Evolutionary conservation across 148 eudicot species (phyloP), one percentile per base, ranked within the genome.

Genomic region (Rhododendron williamsianum): DNA sequence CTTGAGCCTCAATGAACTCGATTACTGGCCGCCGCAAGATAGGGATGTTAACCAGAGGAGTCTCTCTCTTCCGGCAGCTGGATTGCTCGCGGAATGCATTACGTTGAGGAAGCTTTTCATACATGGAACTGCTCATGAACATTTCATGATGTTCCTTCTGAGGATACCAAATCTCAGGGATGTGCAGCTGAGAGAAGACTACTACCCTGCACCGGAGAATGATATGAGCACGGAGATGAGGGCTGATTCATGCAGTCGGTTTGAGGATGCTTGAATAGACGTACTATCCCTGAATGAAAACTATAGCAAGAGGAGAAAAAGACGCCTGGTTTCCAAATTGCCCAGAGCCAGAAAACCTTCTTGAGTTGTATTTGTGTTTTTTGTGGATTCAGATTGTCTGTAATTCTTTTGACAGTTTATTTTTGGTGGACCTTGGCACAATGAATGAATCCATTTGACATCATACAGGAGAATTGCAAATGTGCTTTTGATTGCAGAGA

Each of bases 141-240:
- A 97, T 69, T 97, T 97, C 85, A 89, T 97, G 95, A 91, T 74
- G 88, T 89, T 92, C 80, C 84, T 95, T 51, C 86, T 91, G 9
- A 85, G 49, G 15, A 95, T 94, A 48, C 91, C 91, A 0, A 88
- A 91, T 38, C 86, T 97, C 9, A 90, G 99, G 76, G 99, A 97
- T 87, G 96, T 94, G 58, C 99, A 97, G 86, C 88, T 97, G 65
- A 92, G 99, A 73, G 94, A 90, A 46, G 99, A 97, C 82, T 97
- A 97, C 81, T 95, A 95, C 78, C 99, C 99, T 0, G 98, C 99
- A 4, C 99, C 98, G 0, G 99, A 97, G 92, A 93, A 93, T 82
- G 99, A 97, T 84, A 95, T 92, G 99, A 95, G 98, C 84, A 95
- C 99, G 0, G 99, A 95, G 91, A 97, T 97, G 99, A 92, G 99